Percentiles rank a stretch among this genome's conserved stretches.
Evolutionary conservation across 192 early-diverging fungal species (phyloP).

Genomic region (Backusella parvicylindrica): DNA sequence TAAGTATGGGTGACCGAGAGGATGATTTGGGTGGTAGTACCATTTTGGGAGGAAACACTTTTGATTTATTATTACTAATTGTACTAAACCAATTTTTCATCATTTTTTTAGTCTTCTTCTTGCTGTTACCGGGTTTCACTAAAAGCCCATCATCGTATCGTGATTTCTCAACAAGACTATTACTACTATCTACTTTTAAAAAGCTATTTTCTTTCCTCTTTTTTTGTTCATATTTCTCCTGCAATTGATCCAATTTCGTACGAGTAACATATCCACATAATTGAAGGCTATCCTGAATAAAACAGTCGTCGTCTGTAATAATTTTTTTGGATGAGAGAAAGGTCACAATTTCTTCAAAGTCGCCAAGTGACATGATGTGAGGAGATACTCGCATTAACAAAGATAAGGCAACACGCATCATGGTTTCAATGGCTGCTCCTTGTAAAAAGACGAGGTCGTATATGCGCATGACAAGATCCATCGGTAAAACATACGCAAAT

Average conservation of each 20-base stretch:
- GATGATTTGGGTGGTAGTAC: neutral
- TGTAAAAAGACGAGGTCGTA: slow-evolving; percentile 90
- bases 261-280: neutral
- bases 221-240: neutral
- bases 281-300: slow-evolving; percentile 60
- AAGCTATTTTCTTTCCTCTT: neutral
- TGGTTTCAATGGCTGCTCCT: slow-evolving; percentile 77
- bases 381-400: slow-evolving; percentile 78
- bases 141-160: neutral
- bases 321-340: slow-evolving; percentile 67
- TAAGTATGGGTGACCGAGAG: neutral
- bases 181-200: neutral
- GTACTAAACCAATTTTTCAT: neutral
- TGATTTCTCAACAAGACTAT: neutral
- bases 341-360: slow-evolving; percentile 83
- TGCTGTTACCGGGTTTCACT: neutral
- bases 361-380: slow-evolving; percentile 56
- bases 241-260: neutral
- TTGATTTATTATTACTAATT: neutral
- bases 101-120: neutral
- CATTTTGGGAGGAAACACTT: neutral
- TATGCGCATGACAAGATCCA: slow-evolving; percentile 83
- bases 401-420: slow-evolving; percentile 83
- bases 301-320: slow-evolving; percentile 36
- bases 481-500: slow-evolving; percentile 96